Evolutionary conservation across 345 rosid species (phyloP), one percentile per base, ranked within the genome.

Genomic region (Populus ilicifolia): DNA sequence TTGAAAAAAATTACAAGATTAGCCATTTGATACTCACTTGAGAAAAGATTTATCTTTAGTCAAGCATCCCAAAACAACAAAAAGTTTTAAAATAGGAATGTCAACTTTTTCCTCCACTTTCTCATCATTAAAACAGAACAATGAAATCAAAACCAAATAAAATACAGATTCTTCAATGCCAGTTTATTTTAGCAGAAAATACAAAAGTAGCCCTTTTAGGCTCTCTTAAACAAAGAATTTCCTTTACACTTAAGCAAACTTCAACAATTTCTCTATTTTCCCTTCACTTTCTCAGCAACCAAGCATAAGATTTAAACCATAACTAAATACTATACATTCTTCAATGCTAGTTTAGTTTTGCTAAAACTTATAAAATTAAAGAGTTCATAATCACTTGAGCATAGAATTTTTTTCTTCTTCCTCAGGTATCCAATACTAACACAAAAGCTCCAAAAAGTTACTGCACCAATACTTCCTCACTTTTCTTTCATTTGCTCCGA

Each of bases 271-370:
- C 5, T 56, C 12, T 21, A 21, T 56, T 27, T 67, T 36, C 43
- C 46, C 36, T 16, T 18, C 20, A 20, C 36, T 69, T 81, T 52
- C 63, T 41, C 77, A 62, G 29, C 71, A 84, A 68, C 69, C 84
- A 76, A 76, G 41, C 76, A 80, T 69, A 74, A 71, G 67, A 71
- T 29, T 65, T 27, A 23, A 71, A 75, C 46, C 59, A 44, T 48
- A 39, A 56, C 27, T 10, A 56, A 56, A 8, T 3, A 56, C 27
- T 50, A 17, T 8, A n/a, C 13, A 56, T 56, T 56, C n/a, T 56
- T 56, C 27, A n/a, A n/a, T 13, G 16, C 50, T 44, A 44, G 50
- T 44, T 44, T 44, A 44, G 50, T 56, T 56, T 56, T 56, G 27
- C 25, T 56, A 56, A 21, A 52, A 52, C 61, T 20, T 20, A 8